Percentiles rank a stretch among this genome's conserved stretches.
phyloP scores from a whole-genome alignment of 2,329 filamentous ascomycete genomes.

The Penicillium sp. region DNA sequence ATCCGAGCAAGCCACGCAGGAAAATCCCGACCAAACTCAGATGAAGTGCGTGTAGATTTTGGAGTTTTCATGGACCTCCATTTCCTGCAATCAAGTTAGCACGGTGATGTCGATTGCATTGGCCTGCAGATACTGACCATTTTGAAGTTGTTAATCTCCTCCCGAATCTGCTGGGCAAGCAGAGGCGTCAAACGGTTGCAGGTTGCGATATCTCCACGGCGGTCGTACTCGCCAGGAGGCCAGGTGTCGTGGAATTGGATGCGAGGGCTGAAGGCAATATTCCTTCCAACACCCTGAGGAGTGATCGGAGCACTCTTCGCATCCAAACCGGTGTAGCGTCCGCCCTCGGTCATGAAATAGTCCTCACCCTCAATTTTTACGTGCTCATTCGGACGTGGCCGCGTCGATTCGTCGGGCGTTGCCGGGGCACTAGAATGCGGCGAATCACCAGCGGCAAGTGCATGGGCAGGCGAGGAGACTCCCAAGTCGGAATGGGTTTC shows the following conservation, averaged over 20 bases:
- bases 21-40: slow-evolving; percentile 52
- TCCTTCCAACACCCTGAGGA: slow-evolving; percentile 54
- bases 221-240: slow-evolving; percentile 92
- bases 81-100: slow-evolving; percentile 64
- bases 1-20: slow-evolving; percentile 12
- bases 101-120: neutral
- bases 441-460: slow-evolving; percentile 66
- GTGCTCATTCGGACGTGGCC: slow-evolving; percentile 63
- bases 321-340: slow-evolving; percentile 65
- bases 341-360: slow-evolving; percentile 71
- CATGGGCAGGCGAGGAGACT: slow-evolving; percentile 63
- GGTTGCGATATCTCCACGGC: slow-evolving; percentile 90
- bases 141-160: slow-evolving; percentile 98
- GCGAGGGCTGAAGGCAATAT: slow-evolving; percentile 77
- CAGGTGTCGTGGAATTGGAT: slow-evolving; percentile 96
- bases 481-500: slow-evolving; percentile 55
- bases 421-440: slow-evolving; percentile 81
- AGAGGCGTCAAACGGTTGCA: slow-evolving; percentile 97
- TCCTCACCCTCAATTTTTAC: slow-evolving; percentile 77
- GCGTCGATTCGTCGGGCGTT: slow-evolving; percentile 73
- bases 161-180: slow-evolving; percentile 97
- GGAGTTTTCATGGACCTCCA: slow-evolving; percentile 98
- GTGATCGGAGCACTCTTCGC: slow-evolving; percentile 77
- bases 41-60: slow-evolving; percentile 99
- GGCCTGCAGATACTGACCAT: slow-evolving; percentile 62